Evolutionary conservation across 805 yeast species (phyloP).

Genomic region (Pichia californica): DNA sequence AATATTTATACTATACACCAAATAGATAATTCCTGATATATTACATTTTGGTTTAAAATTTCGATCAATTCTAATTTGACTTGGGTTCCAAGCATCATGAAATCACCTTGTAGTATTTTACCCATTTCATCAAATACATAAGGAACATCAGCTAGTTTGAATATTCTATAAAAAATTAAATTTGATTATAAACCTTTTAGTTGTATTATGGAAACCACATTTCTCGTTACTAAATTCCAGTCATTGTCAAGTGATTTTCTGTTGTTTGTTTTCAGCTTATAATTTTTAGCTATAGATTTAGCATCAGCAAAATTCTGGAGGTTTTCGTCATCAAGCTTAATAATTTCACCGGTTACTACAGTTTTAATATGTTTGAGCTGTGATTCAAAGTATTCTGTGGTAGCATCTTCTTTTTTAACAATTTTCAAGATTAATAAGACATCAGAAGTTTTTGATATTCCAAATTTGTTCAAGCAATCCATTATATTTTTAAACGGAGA

Average conservation of each 20-base stretch:
- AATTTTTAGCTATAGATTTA: constrained; percentile 19
- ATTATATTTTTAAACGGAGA: constrained; percentile 66
- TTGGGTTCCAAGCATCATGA: constrained; percentile 20
- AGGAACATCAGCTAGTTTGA: no score
- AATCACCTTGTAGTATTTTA: no score
- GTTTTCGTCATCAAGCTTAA: constrained; percentile 29
- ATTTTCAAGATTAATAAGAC: constrained; percentile 50
- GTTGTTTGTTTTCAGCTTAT: constrained; percentile 17
- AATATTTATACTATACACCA: no score
- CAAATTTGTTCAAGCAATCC: constrained; percentile 68
- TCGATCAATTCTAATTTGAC: constrained; percentile 5
- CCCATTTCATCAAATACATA: no score
- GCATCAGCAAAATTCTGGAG: constrained; percentile 30
- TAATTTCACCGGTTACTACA: constrained; percentile 30
- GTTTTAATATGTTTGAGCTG: constrained; percentile 15
- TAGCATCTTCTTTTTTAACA: constrained; percentile 17
- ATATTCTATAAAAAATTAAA: neutral
- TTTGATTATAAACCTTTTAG: constrained; percentile 21
- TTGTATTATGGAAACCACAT: constrained; percentile 24
- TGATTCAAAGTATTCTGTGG: constrained; percentile 10
- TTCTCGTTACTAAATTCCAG: constrained; percentile 16
- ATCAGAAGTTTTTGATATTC: constrained; percentile 46
- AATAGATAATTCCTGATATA: no score
- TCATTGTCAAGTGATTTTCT: constrained; percentile 15
- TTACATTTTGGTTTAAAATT: neutral